Evolutionary conservation across 2,329 filamentous ascomycete species (phyloP), one percentile per base, ranked within the genome.

Genomic region (Colletotrichum zoysiae): DNA sequence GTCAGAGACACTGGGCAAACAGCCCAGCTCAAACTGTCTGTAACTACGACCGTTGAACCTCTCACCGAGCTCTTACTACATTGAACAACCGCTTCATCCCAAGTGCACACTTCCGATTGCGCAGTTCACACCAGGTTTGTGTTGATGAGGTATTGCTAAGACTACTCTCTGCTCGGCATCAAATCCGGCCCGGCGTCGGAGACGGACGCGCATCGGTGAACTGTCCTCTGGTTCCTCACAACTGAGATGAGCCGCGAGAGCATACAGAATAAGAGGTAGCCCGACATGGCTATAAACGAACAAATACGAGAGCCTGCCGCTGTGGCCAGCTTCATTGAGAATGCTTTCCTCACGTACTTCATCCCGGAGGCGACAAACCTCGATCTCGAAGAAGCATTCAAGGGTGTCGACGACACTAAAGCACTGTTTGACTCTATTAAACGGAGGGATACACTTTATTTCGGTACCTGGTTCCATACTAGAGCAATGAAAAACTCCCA

Each of bases 371-470:
- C 86, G 26, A 90, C 89, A 67, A 78, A 87, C 48, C 82, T 90
- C 66, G 80, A 86, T 51, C 83, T 90, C 46, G 86, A 90, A 69
- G 82, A 88, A 33, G 81, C 82, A 2, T 84, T 91, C 67, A 82
- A 81, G 65, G 79, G 82, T 55, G 79, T 80, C 5, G 80, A 82
- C 14, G 82, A 81, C 74, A 84, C 82, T 65, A 82, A 83, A 74
- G 83, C 82, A 75, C 82, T 84, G 73, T 84, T 92, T 53, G 86
- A 89, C 63, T 86, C 86, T 23, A 86, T 94, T 77, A 82, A 88
- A 55, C 87, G 89, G 76, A 86, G 92, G 74, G 86, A 91, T 50
- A 86, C 87, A 66, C 83, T 95, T 50, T 92, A 93, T 78, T 94
- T 95, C 78, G 93, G 93, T 94, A 84, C 33, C 7, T 23, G 46